These are phyloP conservation scores for Boletus reticuloceps DNA, from an alignment of 768 basidiomycete genomes.

Conservation along the genomic window DNA sequence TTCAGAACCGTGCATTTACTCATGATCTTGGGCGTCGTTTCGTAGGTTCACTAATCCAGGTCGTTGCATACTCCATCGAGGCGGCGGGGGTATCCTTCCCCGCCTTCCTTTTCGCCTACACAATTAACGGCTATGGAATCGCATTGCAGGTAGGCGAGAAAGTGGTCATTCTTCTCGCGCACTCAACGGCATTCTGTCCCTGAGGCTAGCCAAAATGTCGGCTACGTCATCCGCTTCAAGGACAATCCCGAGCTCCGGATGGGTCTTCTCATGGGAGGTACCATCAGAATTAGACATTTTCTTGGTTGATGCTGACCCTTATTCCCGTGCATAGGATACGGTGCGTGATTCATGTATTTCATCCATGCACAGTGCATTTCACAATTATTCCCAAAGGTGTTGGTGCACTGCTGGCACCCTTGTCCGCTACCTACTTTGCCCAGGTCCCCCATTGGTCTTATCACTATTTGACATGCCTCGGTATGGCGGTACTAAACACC, in stretches of 20 bases:
- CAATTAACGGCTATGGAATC: conserved; percentile 3
- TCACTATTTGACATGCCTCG: not conserved
- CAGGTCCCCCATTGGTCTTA: not conserved
- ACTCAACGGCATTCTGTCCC: not conserved
- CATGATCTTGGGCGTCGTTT: conserved; percentile 9
- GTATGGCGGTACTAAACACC: conserved; percentile 1
- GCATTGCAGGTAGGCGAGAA: conserved; percentile 1
- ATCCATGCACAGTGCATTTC: not conserved
- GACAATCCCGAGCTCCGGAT: conserved; percentile 35
- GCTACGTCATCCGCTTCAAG: conserved; percentile 38
- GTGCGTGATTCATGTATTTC: not conserved
- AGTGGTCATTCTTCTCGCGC: conserved; percentile 19
- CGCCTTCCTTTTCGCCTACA: not conserved
- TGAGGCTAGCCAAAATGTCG: conserved; percentile 44
- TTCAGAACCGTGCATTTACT: conserved; percentile 6
- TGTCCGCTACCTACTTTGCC: not conserved
- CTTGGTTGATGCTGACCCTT: conserved; percentile 20
- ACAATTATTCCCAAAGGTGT: not conserved
- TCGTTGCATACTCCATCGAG: conserved; percentile 1
- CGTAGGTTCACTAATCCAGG: conserved; percentile 1
- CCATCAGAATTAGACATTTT: conserved; percentile 35
- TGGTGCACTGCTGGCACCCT: not conserved
- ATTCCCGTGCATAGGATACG: not conserved
- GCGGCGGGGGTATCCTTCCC: not conserved
- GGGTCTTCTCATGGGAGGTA: conserved; percentile 45